Conservation (phyloP, 768 basidiomycete genomes). For the Collybia mongolica region DNA sequence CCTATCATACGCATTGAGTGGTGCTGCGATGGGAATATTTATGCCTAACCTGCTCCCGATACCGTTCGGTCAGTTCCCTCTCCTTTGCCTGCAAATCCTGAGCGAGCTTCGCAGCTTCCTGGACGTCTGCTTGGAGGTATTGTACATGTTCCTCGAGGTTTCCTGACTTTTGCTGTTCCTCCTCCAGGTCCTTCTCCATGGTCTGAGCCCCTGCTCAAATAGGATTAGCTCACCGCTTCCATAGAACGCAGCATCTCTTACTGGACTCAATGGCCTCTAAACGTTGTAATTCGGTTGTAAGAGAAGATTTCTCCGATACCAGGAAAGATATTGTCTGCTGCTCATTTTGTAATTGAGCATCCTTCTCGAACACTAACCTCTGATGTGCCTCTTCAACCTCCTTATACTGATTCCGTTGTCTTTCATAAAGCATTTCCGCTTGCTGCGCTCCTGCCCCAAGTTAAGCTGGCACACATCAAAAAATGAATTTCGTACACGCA, state of each 20-base stretch:
- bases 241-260: conserved; percentile 27
- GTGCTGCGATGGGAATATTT: neutral
- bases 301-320: conserved; percentile 68
- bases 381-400: conserved; percentile 28
- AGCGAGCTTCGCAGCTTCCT: conserved; percentile 34
- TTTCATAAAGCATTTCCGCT: conserved; percentile 29
- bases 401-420: conserved; percentile 29
- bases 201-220: conserved; percentile 39
- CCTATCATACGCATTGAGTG: conserved; percentile 36
- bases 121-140: conserved; percentile 38
- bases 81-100: conserved; percentile 47
- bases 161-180: conserved; percentile 40
- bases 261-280: conserved; percentile 60
- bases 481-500: conserved; percentile 13
- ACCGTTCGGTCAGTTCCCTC: conserved; percentile 51
- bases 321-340: conserved; percentile 76
- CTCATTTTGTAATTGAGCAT: conserved; percentile 46
- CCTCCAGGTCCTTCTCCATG: conserved; percentile 37
- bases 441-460: conserved; percentile 26
- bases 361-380: conserved; percentile 30
- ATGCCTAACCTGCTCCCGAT: conserved; percentile 48
- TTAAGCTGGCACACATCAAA: neutral
- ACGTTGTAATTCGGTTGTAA: conserved; percentile 56
- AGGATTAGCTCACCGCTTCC: neutral
- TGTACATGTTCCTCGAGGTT: conserved; percentile 40